Conservation (phyloP, 2,329 filamentous ascomycete species). For the Daldinia sp. region DNA sequence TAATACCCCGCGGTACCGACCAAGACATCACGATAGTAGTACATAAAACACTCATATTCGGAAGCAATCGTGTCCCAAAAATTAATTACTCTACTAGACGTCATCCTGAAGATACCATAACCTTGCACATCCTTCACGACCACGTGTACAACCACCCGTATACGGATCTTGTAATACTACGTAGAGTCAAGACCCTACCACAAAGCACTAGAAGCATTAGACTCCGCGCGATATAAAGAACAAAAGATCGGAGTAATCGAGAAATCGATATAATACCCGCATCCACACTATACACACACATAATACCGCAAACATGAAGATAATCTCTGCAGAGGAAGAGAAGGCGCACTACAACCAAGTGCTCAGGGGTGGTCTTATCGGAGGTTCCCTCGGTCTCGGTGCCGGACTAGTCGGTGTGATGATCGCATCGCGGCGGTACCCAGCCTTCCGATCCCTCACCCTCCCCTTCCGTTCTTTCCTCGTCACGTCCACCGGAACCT, state of each 20-base stretch:
- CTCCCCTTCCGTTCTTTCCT: slow-evolving; percentile 92
- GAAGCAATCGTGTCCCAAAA: slow-evolving; percentile 4
- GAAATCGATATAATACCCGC: background rate
- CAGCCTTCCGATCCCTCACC: slow-evolving; percentile 81
- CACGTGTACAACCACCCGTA: slow-evolving; percentile 10
- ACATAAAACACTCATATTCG: background rate
- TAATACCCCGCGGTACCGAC: slow-evolving; percentile 11
- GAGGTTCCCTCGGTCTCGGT: slow-evolving; percentile 72
- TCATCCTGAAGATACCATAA: slow-evolving; percentile 7
- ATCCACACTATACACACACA: background rate
- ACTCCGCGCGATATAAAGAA: background rate
- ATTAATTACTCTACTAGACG: slow-evolving; percentile 9
- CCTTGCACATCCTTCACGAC: slow-evolving; percentile 6
- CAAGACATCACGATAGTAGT: background rate
- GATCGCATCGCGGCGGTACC: slow-evolving; percentile 74
- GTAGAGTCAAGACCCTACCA: background rate
- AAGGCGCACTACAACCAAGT: slow-evolving; percentile 82
- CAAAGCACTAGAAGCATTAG: background rate
- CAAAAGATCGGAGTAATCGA: background rate
- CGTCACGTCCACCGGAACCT: slow-evolving; percentile 81
- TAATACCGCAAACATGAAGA: slow-evolving; percentile 75
- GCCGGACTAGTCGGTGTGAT: slow-evolving; percentile 73
- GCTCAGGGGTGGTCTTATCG: slow-evolving; percentile 79
- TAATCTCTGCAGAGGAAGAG: slow-evolving; percentile 94
- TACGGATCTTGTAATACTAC: slow-evolving; percentile 1